Evolutionary conservation across 208 protist genomes (phyloP), one percentile per base, ranked within the genome.

Genomic region (Histomonas meleagridis): DNA sequence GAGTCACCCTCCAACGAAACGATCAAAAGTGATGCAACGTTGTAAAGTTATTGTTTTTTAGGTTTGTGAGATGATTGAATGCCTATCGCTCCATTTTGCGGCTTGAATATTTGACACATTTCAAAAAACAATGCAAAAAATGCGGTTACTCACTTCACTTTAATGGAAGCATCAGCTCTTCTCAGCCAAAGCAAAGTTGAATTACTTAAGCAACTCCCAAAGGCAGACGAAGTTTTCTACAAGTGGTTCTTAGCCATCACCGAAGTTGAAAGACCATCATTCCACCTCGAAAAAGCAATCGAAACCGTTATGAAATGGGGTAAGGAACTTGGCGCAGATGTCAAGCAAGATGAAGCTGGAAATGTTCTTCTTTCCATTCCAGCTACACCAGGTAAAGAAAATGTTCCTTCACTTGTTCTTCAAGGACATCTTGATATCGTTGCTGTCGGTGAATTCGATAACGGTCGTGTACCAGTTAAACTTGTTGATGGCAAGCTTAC

Each of bases 201-300:
- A 9, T 18, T 79, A 7, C 70, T 79, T 28, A 79, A 79, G 70
- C 70, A 79, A 35, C 70, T 79, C 40, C 70, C 70, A 51, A 14
- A 46, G 40, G 70, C 46, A 23, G 23, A 46, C 10, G 23, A 23
- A 35, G n/a, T 79, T 9, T 46, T 79, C 40, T 79, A 49, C 70
- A 79, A 79, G 70, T 79, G 70, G 70, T 79, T 79, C 70, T 28
- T 79, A 18, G 70, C 70, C 7, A 32, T 79, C 28, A 79, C 70
- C 46, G 70, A 79, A 28, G n/a, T 79, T 35, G 49, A 79, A 32
- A 46, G 70, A 51, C 70, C 70, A 51, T 79, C 70, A 18, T 79
- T 49, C 40, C 70, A 79, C 40, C n/a, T 35, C 28, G 40, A 79
- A 18, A 40, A 79, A 43, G 70, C 70, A 12, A 79, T 46, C 18